Conservation (phyloP, 352 stramenopile species). For the Phytophthora meadii region DNA sequence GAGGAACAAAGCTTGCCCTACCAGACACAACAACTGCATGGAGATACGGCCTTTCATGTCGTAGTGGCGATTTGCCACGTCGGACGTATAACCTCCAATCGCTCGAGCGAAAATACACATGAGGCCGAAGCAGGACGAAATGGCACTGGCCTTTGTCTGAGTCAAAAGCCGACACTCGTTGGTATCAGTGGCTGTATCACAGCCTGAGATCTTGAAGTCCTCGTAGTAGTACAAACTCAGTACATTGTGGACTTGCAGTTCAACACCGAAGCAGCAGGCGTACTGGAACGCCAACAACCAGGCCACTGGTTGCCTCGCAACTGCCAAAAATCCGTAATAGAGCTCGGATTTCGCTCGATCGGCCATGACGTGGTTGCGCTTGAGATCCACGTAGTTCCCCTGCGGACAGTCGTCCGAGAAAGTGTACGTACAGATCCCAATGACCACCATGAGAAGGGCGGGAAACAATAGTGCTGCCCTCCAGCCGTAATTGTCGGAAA, state of each 20-base stretch:
- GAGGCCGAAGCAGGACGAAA: conserved; percentile 93
- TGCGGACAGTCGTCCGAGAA: conserved; percentile 34
- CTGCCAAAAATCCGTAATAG: conserved; percentile 46
- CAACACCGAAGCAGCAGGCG: conserved; percentile 92
- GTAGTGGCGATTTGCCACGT: conserved; percentile 71
- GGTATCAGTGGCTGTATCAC: conserved; percentile 26
- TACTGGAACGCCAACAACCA: conserved; percentile 94
- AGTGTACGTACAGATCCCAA: conserved; percentile 52
- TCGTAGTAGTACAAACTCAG: conserved; percentile 90
- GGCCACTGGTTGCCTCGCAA: conserved; percentile 54
- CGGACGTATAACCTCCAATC: conserved; percentile 80
- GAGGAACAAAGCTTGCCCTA: conserved; percentile 73
- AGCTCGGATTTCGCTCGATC: conserved; percentile 25
- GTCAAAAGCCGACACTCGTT: conserved; percentile 27
- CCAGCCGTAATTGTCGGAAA: conserved; percentile 43
- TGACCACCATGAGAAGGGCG: conserved; percentile 79
- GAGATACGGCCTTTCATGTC: conserved; percentile 45
- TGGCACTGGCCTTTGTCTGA: conserved; percentile 61
- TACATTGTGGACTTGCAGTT: conserved; percentile 95
- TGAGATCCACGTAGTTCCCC: conserved; percentile 54
- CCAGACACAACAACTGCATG: conserved; percentile 79
- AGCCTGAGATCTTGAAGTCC: conserved; percentile 70
- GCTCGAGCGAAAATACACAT: conserved; percentile 94
- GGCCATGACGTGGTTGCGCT: conserved; percentile 64
- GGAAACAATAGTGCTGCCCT: conserved; percentile 80